Evolutionary conservation across 495 filamentous ascomycete species (phyloP).

Genomic region (Parathielavia appendiculata): DNA sequence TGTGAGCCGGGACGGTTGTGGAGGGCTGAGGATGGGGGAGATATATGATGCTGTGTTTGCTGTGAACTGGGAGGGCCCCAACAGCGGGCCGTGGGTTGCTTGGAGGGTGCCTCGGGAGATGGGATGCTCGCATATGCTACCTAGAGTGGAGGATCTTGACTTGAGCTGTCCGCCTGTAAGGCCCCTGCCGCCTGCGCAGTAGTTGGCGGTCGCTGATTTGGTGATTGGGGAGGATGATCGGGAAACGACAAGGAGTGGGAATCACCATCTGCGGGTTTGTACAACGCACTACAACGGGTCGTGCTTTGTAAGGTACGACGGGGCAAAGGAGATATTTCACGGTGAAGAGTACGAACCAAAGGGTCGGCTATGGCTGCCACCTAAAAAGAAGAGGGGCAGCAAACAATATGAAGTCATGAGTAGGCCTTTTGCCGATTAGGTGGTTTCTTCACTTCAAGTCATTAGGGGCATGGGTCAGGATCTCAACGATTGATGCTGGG

Average conservation of each 20-base stretch:
- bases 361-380: conserved; percentile 7
- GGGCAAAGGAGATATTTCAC: background rate
- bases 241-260: background rate
- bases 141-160: background rate
- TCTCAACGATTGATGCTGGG: too few species aligned
- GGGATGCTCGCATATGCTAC: background rate
- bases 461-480: too few species aligned
- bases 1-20: too few species aligned
- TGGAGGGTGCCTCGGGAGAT: background rate
- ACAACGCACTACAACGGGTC: background rate
- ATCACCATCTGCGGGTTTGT: too few species aligned
- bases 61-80: background rate
- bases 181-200: background rate
- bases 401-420: too few species aligned
- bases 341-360: background rate
- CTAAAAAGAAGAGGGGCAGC: too few species aligned
- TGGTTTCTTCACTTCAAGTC: too few species aligned
- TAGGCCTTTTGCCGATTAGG: too few species aligned
- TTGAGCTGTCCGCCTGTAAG: too few species aligned
- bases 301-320: background rate
- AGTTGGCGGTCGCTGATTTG: conserved; percentile 9
- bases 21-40: conserved; percentile 14
- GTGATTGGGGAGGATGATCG: conserved; percentile 5
- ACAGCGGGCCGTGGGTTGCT: background rate
- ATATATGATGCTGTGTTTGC: conserved; percentile 8